These are phyloP conservation scores for Asterella californica DNA, from an alignment of 225 moss, liverwort and hornwort species.

Conservation along the genomic window DNA sequence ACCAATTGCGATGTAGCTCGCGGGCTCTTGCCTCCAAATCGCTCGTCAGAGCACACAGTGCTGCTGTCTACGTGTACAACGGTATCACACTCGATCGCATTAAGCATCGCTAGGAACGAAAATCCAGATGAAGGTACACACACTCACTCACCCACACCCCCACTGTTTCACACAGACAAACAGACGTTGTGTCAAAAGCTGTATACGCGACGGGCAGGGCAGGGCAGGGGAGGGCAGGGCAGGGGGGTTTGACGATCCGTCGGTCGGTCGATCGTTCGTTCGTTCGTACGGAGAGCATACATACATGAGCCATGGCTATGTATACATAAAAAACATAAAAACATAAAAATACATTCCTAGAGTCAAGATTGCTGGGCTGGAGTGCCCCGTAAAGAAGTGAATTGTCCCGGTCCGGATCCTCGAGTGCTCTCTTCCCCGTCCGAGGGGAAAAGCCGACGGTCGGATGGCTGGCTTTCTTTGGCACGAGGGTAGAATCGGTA, in stretches of 20 bases:
- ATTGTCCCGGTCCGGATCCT: not conserved
- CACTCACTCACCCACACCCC: too few relatives aligned
- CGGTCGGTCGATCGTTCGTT: too few relatives aligned
- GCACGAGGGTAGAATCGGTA: not conserved
- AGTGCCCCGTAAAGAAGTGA: constrained; percentile 1
- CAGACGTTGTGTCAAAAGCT: too few relatives aligned
- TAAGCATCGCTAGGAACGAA: not conserved
- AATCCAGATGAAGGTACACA: not conserved
- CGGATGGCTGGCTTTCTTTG: not conserved
- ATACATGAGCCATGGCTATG: not conserved
- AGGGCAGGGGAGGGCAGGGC: too few relatives aligned
- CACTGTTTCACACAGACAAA: too few relatives aligned
- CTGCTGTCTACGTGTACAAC: not conserved
- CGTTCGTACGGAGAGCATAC: not conserved
- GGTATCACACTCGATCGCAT: not conserved
- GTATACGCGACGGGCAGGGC: too few relatives aligned
- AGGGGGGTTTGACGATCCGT: too few relatives aligned
- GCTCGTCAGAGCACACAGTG: not conserved
- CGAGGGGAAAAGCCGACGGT: not conserved
- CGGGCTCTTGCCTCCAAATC: not conserved
- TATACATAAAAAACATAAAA: too few relatives aligned
- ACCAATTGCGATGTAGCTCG: not conserved
- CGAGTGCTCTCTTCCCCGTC: not conserved
- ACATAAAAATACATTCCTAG: too few relatives aligned
- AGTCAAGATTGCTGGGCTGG: not conserved